Conservation (phyloP, 2,329 filamentous ascomycete species). For the Fusarium pininemorale region DNA sequence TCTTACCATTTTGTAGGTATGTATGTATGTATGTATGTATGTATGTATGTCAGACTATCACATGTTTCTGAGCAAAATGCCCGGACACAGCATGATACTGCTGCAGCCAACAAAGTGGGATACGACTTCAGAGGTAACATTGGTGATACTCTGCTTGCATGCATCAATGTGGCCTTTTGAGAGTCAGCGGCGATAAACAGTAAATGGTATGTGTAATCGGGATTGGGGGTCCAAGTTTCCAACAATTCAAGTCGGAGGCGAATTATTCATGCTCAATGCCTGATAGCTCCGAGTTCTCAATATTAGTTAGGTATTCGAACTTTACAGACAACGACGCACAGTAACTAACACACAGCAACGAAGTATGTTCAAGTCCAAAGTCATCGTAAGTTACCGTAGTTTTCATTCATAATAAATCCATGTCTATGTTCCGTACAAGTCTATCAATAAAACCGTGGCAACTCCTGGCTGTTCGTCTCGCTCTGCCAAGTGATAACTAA, state of each 20-base stretch:
- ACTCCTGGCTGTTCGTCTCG: constrained; percentile 1
- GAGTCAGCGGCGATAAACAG: background rate
- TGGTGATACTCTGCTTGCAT: background rate
- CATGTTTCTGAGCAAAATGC: background rate
- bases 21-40: background rate
- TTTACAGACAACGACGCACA: background rate
- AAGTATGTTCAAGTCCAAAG: constrained; percentile 3
- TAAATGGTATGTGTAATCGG: background rate
- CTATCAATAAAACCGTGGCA: constrained; percentile 20
- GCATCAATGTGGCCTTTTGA: background rate
- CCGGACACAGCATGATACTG: background rate
- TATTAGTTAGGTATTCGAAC: too few species aligned
- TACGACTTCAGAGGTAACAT: background rate
- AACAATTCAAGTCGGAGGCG: background rate
- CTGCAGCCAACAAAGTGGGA: background rate
- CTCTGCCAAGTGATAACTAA: background rate
- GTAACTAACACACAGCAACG: background rate
- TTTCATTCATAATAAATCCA: constrained; percentile 5
- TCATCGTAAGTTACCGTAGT: background rate
- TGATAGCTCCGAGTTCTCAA: background rate
- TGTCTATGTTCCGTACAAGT: constrained; percentile 29
- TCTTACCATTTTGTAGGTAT: background rate
- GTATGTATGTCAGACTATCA: background rate
- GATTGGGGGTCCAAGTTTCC: background rate
- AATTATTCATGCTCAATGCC: background rate